phyloP scores from a whole-genome alignment of 2,329 filamentous ascomycete genomes.

The Fusarium tricinctum region DNA sequence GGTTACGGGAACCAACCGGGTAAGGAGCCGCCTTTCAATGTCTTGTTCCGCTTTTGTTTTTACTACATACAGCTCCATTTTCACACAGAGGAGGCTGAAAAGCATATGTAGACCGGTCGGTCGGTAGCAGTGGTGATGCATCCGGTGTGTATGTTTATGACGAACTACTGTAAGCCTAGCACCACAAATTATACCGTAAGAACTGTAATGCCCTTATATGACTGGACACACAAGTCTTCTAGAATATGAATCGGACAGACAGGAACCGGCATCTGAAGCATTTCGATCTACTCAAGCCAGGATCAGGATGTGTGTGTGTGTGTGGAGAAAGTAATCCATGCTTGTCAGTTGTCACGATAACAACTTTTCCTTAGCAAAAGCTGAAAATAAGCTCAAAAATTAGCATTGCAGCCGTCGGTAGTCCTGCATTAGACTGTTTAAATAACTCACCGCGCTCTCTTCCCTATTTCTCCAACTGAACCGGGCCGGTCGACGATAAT shows the following conservation, averaged over 20 bases:
- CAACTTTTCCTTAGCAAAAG: slow-evolving; percentile 7
- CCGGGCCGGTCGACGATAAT: slow-evolving; percentile 42
- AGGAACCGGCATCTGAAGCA: slow-evolving; percentile 20
- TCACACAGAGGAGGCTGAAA: slow-evolving; percentile 2
- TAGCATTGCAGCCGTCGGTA: slow-evolving; percentile 16
- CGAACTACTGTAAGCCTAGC: slow-evolving; percentile 25
- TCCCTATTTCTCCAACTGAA: slow-evolving; percentile 28
- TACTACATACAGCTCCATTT: neutral
- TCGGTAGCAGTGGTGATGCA: slow-evolving; percentile 6
- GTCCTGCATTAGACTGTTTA: slow-evolving; percentile 12
- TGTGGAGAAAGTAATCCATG: slow-evolving; percentile 26
- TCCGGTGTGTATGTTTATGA: slow-evolving; percentile 5
- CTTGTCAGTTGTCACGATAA: slow-evolving; percentile 29
- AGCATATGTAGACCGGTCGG: slow-evolving; percentile 9
- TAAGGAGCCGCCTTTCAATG: slow-evolving; percentile 8
- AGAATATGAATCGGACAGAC: slow-evolving; percentile 22
- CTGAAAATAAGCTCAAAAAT: slow-evolving; percentile 36
- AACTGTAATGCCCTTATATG: slow-evolving; percentile 12
- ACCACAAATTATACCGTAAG: slow-evolving; percentile 25
- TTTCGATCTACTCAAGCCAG: slow-evolving; percentile 10
- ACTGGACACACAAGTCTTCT: slow-evolving; percentile 33
- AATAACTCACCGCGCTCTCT: slow-evolving; percentile 11
- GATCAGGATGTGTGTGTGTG: slow-evolving; percentile 15
- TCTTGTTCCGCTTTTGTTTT: neutral
- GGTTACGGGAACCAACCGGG: neutral